Base-by-base conservation (phyloP, 768 basidiomycete genomes). In the Naganishia antarctica region DNA sequence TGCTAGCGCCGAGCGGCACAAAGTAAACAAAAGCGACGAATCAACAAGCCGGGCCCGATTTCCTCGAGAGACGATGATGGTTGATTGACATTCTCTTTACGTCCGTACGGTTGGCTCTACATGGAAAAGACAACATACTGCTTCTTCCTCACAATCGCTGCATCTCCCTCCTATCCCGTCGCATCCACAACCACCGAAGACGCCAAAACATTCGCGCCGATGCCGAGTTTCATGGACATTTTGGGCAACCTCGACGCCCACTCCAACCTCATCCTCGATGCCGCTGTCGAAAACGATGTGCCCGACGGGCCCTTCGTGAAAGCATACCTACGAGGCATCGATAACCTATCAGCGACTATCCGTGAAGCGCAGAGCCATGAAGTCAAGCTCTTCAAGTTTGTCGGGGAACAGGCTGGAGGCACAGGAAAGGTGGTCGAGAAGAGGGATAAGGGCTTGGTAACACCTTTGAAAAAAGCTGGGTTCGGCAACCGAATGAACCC, bases 311-410 rank as follows among this genome's bases (percentile, higher is more conserved):
- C 50, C 12, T 67, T 67, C 31, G 62, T 61, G 23, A 43, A 18
- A 7, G 66, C 66, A 25, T 60, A 63, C 18, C 47, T 67, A 7
- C 23, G 51, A 25, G 60, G 61, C 21, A 43, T 23, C 12, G 13
- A 21, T 1, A 63, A 43, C 46, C 26, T 75, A 11, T 64, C 66
- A 15, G 41, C 59, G 23, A 66, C 72, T 40, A 77, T 77, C 40
- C 68, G 76, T 4, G 76, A 77, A 66, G 73, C 76, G 12, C 62
- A 68, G 18, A 68, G 72, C 9, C 63, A 69, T 26, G 76, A 77
- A 61, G 47, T 47, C 9, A 47, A 73, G 26, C 50, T 77, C 31
- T 77, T 75, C 70, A 71, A 68, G 31, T 77, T 73, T 61, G 64
- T 77, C 16, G 76, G 76, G 4, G 73, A 74, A 61, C 49, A 67